A percentile compares a stretch with the other conserved stretches of the same genome.
These are phyloP conservation scores for Petrea volubilis DNA, from an alignment of 257 asterid genomes.

Conservation along the genomic window DNA sequence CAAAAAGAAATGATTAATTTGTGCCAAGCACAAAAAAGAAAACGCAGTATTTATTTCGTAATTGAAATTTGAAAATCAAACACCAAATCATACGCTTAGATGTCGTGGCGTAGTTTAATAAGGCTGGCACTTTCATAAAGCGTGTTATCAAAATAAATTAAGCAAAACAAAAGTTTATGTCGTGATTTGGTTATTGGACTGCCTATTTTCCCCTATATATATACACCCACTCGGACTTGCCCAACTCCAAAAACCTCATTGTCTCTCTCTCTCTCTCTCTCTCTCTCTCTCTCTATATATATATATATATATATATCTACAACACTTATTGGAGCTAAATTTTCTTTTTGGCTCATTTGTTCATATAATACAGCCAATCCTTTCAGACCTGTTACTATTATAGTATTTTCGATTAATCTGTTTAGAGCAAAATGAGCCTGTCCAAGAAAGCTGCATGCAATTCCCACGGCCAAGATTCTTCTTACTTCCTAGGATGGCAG, in stretches of 20 bases:
- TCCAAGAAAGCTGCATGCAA: conserved; percentile 56
- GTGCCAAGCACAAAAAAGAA: no score
- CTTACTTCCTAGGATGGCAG: conserved; percentile 70
- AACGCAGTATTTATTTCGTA: no score
- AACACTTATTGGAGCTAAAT: background rate
- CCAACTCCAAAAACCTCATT: conserved; percentile 1
- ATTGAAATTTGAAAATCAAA: background rate
- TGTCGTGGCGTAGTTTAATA: conserved; percentile 7
- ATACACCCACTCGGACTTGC: conserved; percentile 25
- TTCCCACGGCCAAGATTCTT: conserved; percentile 67
- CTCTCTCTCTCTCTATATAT: conserved; percentile 14
- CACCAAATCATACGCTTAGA: conserved; percentile 7
- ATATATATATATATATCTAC: no score
- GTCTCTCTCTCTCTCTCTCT: background rate
- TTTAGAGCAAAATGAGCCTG: conserved; percentile 32
- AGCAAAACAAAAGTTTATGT: conserved; percentile 2
- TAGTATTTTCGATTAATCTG: background rate
- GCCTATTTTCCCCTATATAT: conserved; percentile 27
- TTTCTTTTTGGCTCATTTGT: conserved; percentile 7
- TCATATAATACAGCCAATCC: no score
- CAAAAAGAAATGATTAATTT: no score
- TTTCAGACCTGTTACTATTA: no score
- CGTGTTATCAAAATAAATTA: background rate
- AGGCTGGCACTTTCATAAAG: background rate
- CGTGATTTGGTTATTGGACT: conserved; percentile 7